These are phyloP conservation scores for Marchantia paleacea DNA, from an alignment of 225 moss, liverwort and hornwort genomes.

Conservation along the genomic window DNA sequence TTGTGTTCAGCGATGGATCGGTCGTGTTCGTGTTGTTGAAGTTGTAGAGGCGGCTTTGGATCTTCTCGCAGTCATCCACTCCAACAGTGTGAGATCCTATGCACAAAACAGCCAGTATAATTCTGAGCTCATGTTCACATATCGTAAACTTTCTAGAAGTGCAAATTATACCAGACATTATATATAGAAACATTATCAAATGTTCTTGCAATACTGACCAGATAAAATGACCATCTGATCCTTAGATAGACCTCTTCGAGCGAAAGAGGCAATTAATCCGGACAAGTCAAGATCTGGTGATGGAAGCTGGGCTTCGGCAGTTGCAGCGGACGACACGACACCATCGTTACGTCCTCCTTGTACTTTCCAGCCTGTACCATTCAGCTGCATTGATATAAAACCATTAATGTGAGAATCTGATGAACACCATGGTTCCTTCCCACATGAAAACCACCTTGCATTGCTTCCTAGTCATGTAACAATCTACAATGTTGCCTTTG, in stretches of 20 bases:
- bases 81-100: slow-evolving; percentile 10
- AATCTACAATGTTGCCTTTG: not conserved
- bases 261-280: not conserved
- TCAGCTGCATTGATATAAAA: no score
- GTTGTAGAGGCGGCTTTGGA: slow-evolving; percentile 4
- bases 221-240: slow-evolving; percentile 8
- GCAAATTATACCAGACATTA: no score
- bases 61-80: not conserved
- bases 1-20: not conserved
- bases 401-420: no score
- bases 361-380: no score
- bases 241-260: not conserved
- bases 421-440: no score
- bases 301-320: not conserved
- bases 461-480: no score
- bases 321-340: not conserved
- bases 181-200: no score
- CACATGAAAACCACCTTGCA: not conserved
- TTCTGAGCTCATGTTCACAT: no score
- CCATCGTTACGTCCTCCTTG: no score
- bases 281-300: not conserved
- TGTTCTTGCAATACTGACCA: no score
- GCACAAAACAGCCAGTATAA: not conserved
- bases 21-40: not conserved
- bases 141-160: no score